Conservation (phyloP, 2,329 filamentous ascomycete species). For the Penicillium palitans region DNA sequence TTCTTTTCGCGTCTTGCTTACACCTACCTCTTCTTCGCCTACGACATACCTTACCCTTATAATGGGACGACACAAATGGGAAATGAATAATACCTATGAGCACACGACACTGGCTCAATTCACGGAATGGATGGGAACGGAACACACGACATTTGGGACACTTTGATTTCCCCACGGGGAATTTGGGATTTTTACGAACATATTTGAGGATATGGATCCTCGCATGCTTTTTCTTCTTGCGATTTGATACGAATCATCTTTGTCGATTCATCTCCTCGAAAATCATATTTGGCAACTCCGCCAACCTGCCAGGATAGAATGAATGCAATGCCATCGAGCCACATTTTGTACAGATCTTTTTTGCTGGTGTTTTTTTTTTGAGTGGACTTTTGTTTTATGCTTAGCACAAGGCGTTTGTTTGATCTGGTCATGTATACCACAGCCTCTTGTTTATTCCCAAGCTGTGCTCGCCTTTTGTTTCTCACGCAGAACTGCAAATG, state of each 20-base stretch:
- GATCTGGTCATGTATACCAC: conserved; percentile 1
- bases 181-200: conserved; percentile 18
- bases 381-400: not conserved
- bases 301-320: not conserved
- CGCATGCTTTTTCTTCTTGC: not conserved
- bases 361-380: not conserved
- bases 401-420: conserved; percentile 3
- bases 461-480: not conserved
- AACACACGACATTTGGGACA: conserved; percentile 19
- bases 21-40: conserved; percentile 7
- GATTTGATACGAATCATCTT: not conserved
- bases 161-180: conserved; percentile 10
- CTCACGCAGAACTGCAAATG: not conserved
- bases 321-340: conserved; percentile 1
- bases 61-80: conserved; percentile 26
- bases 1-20: conserved; percentile 14
- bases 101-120: conserved; percentile 15
- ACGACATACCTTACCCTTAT: conserved; percentile 18
- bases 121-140: conserved; percentile 19
- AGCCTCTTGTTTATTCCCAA: not conserved
- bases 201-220: conserved; percentile 18
- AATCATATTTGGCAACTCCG: not conserved
- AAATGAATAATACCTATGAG: conserved; percentile 29
- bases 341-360: conserved; percentile 6
- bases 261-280: not conserved